Conservation (phyloP, 495 filamentous ascomycete species). For the Penicillium cosmopolitanum region DNA sequence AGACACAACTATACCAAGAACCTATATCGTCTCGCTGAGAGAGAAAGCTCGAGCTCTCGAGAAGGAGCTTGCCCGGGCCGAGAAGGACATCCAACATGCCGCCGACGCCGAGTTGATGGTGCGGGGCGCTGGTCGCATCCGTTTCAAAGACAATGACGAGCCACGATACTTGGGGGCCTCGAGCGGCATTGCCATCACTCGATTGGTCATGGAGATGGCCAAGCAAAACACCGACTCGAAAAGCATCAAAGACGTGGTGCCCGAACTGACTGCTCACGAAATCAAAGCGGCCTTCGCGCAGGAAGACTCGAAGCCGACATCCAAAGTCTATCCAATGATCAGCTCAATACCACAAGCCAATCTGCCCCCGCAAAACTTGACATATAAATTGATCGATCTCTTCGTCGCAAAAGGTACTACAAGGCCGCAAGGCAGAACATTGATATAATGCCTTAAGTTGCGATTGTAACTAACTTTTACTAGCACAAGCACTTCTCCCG, state of each 20-base stretch:
- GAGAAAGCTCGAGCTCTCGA: conserved; percentile 79
- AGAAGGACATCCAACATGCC: conserved; percentile 67
- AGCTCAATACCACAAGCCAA: conserved; percentile 71
- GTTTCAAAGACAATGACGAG: conserved; percentile 78
- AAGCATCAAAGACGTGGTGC: conserved; percentile 85
- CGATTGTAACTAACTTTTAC: conserved; percentile 7
- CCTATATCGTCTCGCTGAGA: conserved; percentile 86
- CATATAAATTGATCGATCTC: conserved; percentile 73
- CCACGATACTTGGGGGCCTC: conserved; percentile 87
- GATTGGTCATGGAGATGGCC: conserved; percentile 91
- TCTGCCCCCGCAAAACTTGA: conserved; percentile 67
- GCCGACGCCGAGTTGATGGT: conserved; percentile 79
- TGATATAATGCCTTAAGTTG: background rate
- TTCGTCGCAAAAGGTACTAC: conserved; percentile 78
- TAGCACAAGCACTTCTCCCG: conserved; percentile 85
- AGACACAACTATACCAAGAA: conserved; percentile 73
- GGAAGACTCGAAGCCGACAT: conserved; percentile 63
- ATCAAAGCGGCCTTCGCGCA: conserved; percentile 59
- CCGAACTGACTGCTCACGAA: conserved; percentile 62
- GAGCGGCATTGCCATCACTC: conserved; percentile 91
- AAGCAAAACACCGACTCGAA: conserved; percentile 84
- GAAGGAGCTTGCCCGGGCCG: conserved; percentile 65
- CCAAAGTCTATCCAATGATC: conserved; percentile 75
- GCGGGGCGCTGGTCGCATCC: conserved; percentile 78
- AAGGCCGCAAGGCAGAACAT: background rate